phyloP scores from a whole-genome alignment of 179 eudicot species.

The Sideroxylon spinosum region DNA sequence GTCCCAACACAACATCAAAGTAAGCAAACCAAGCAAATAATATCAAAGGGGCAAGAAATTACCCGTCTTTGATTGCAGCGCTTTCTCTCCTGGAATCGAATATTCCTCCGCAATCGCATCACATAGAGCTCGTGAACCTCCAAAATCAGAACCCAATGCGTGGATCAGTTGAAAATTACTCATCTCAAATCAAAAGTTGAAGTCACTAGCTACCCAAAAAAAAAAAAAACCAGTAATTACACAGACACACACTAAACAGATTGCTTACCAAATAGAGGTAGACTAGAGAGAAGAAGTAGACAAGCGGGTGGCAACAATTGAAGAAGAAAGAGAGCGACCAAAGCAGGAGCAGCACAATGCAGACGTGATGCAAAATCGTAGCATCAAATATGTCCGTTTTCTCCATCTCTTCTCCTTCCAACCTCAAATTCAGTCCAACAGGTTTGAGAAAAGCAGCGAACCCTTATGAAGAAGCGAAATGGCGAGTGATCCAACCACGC shows the following conservation, averaged over 20 bases:
- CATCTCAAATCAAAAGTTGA: neutral
- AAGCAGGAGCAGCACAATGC: slow-evolving; percentile 56
- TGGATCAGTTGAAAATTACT: neutral
- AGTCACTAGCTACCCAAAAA: too few species aligned
- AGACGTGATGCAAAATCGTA: slow-evolving; percentile 72
- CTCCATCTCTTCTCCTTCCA: neutral
- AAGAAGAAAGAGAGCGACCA: slow-evolving; percentile 59
- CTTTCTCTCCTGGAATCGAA: slow-evolving; percentile 59
- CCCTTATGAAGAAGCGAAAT: too few species aligned
- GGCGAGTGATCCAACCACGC: too few species aligned
- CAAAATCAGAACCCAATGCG: slow-evolving; percentile 12
- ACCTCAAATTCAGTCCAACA: neutral
- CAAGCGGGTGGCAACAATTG: slow-evolving; percentile 47
- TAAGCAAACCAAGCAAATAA: neutral
- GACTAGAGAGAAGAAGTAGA: slow-evolving; percentile 52
- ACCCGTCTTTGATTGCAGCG: slow-evolving; percentile 67
- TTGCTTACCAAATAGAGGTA: slow-evolving; percentile 64
- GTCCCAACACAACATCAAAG: neutral
- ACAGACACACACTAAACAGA: too few species aligned
- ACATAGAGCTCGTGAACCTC: slow-evolving; percentile 64
- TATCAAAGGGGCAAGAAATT: neutral
- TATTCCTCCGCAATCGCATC: slow-evolving; percentile 54
- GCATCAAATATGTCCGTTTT: slow-evolving; percentile 51
- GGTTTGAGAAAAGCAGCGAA: too few species aligned
- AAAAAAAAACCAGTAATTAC: too few species aligned